phyloP scores from a whole-genome alignment of 2,329 filamentous ascomycete species.

The Claviceps paspali region DNA sequence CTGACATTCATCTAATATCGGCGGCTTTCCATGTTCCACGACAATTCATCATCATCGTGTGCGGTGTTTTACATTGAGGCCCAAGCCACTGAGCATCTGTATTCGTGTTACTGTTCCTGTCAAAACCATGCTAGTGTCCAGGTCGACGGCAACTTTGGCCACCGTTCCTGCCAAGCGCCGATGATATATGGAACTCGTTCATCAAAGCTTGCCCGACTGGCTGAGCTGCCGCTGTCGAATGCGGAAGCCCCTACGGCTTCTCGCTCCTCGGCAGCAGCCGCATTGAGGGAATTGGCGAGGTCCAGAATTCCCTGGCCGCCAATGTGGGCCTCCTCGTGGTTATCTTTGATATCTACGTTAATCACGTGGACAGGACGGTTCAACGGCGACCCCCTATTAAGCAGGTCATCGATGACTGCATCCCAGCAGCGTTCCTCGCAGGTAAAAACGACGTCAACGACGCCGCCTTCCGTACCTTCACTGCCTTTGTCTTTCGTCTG shows the following conservation, averaged over 20 bases:
- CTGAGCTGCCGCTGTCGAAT: conserved; percentile 55
- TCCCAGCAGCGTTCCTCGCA: conserved; percentile 98
- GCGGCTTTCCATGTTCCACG: no score
- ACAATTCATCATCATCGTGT: no score
- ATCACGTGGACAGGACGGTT: conserved; percentile 95
- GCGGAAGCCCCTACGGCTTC: conserved; percentile 44
- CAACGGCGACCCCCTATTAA: conserved; percentile 69
- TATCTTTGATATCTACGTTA: conserved; percentile 97
- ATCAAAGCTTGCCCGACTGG: conserved; percentile 66
- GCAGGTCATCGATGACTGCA: conserved; percentile 84
- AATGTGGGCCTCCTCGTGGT: conserved; percentile 87
- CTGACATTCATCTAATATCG: no score
- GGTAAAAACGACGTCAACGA: conserved; percentile 90
- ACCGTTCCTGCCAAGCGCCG: conserved; percentile 84
- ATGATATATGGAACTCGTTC: conserved; percentile 86
- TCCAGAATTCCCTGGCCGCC: conserved; percentile 88
- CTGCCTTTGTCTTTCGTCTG: conserved; percentile 63
- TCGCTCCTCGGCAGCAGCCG: conserved; percentile 63
- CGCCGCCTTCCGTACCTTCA: conserved; percentile 68
- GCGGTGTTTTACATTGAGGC: neutral
- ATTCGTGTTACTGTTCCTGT: no score
- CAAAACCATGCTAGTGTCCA: conserved; percentile 96
- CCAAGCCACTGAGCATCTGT: no score
- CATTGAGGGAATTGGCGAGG: conserved; percentile 71
- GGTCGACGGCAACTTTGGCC: conserved; percentile 77